Evolutionary conservation across 2,329 filamentous ascomycete species (phyloP).

Genomic region (Phialophora tarda): DNA sequence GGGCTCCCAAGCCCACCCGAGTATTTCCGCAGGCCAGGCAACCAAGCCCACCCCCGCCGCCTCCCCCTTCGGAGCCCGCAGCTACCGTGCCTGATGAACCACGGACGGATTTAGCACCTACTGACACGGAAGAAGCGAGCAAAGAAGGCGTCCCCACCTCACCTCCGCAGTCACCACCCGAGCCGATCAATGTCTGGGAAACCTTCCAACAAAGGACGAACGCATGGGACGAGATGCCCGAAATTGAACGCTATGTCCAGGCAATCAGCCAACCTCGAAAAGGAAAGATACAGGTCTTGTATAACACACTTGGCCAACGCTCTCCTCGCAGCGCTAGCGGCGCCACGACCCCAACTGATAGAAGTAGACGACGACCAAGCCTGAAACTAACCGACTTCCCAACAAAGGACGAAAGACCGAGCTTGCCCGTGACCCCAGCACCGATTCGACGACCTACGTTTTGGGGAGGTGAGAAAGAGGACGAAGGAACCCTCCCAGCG

Average conservation of each 20-base stretch:
- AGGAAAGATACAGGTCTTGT: constrained; percentile 53
- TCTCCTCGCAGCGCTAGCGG: constrained; percentile 27
- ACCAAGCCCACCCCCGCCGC: constrained; percentile 35
- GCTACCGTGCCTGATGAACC: constrained; percentile 8
- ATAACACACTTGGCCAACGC: constrained; percentile 37
- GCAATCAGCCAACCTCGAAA: constrained; percentile 68
- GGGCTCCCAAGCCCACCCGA: constrained; percentile 64
- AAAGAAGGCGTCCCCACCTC: constrained; percentile 17
- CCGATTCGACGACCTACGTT: constrained; percentile 72
- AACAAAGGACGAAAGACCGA: constrained; percentile 78
- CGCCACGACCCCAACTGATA: constrained; percentile 38
- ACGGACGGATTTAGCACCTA: constrained; percentile 23
- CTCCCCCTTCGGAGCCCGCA: constrained; percentile 22
- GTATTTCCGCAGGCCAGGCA: constrained; percentile 50
- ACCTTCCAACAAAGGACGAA: constrained; percentile 73
- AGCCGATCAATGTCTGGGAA: constrained; percentile 55
- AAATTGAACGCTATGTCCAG: constrained; percentile 87
- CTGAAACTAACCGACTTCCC: constrained; percentile 87
- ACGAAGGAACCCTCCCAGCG: constrained; percentile 66
- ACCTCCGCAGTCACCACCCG: constrained; percentile 9
- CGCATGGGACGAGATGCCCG: constrained; percentile 90
- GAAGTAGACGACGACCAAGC: constrained; percentile 54
- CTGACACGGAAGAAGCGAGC: constrained; percentile 17
- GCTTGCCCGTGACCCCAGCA: constrained; percentile 87
- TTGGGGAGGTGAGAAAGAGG: constrained; percentile 67